These are phyloP conservation scores for Naegleria fowleri DNA, from an alignment of 208 protist genomes.

Conservation along the genomic window DNA sequence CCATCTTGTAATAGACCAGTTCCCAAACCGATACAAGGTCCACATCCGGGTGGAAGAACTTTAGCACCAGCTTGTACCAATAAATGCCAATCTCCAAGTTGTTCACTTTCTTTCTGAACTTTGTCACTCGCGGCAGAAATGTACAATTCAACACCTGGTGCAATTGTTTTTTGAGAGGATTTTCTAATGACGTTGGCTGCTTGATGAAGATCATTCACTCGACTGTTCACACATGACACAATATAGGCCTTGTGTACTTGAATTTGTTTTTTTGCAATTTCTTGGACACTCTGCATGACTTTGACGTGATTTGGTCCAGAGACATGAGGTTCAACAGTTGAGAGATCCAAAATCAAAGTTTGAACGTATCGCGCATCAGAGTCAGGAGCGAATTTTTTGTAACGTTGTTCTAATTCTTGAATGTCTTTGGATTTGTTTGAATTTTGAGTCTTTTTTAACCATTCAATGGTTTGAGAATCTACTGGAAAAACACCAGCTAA, in stretches of 20 bases:
- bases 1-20: constrained; percentile 57
- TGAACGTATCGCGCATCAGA: constrained; percentile 46
- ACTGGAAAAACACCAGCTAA: constrained; percentile 57
- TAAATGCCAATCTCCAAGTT: constrained; percentile 51
- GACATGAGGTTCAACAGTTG: constrained; percentile 44
- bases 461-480: constrained; percentile 46
- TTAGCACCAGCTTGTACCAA: constrained; percentile 50
- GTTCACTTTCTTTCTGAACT: constrained; percentile 43
- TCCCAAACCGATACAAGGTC: constrained; percentile 50
- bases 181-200: constrained; percentile 38
- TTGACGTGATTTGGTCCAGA: constrained; percentile 55
- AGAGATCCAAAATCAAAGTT: constrained; percentile 48
- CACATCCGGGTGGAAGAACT: constrained; percentile 57
- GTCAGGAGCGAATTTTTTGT: constrained; percentile 26
- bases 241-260: constrained; percentile 59
- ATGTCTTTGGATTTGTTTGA: not conserved
- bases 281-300: constrained; percentile 36
- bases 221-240: constrained; percentile 59
- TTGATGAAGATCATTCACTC: constrained; percentile 44
- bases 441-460: constrained; percentile 34
- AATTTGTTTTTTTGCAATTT: constrained; percentile 42
- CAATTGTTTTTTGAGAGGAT: constrained; percentile 34
- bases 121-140: constrained; percentile 53
- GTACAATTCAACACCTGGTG: constrained; percentile 53
- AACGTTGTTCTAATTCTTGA: not conserved